Conservation (phyloP, 108 stramenopile species). For the Fragilariopsis cylindrus region DNA sequence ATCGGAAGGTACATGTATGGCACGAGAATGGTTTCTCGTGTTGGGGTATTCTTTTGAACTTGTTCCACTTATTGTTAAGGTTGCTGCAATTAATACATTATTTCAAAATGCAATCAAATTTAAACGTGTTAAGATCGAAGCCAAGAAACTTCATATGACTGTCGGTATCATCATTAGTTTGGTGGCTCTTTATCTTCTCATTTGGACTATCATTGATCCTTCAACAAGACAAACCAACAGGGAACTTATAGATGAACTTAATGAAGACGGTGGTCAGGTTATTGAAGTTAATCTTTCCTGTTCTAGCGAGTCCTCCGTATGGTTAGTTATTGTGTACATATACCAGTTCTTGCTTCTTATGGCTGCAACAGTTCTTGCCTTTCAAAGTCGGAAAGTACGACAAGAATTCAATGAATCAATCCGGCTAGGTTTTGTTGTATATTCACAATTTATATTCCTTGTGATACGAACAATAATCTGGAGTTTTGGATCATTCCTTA, state of each 20-base stretch:
- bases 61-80: constrained; percentile 45
- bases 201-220: constrained; percentile 36
- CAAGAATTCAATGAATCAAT: constrained; percentile 41
- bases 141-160: constrained; percentile 21
- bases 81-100: constrained; percentile 38
- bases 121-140: constrained; percentile 31
- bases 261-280: constrained; percentile 6
- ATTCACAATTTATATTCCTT: constrained; percentile 28
- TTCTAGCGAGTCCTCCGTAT: constrained; percentile 10
- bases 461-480: background rate
- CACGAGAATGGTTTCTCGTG: constrained; percentile 35
- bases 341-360: constrained; percentile 26
- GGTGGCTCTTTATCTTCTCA: constrained; percentile 30
- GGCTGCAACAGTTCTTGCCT: constrained; percentile 23
- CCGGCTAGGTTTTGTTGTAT: constrained; percentile 21
- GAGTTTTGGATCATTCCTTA: background rate
- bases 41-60: constrained; percentile 43
- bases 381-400: constrained; percentile 21
- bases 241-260: constrained; percentile 1
- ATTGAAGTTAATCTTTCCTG: constrained; percentile 15
- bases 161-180: constrained; percentile 13
- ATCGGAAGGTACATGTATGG: constrained; percentile 20
- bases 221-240: constrained; percentile 2
- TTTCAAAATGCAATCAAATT: constrained; percentile 21
- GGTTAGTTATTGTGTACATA: constrained; percentile 3